phyloP scores from a whole-genome alignment of 257 asterid genomes.

The Solanum ahanhuiri region DNA sequence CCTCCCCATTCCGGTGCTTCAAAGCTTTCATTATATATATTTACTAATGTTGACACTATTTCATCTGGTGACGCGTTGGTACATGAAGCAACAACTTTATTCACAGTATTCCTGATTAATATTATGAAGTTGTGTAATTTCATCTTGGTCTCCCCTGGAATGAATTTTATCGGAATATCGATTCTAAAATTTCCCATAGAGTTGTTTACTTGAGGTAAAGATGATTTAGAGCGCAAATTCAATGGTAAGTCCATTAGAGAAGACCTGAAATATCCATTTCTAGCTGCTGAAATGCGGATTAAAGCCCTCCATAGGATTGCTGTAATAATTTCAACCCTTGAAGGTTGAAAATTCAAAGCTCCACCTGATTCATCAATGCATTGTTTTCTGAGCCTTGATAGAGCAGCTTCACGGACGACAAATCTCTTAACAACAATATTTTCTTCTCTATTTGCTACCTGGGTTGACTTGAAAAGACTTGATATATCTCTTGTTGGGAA shows the following conservation, averaged over 20 bases:
- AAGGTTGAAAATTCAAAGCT: background rate
- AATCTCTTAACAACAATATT: background rate
- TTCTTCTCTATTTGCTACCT: background rate
- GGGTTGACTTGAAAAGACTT: background rate
- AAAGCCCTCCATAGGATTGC: background rate
- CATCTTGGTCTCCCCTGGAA: background rate
- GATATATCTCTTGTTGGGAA: background rate
- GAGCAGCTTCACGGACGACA: background rate
- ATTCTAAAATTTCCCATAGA: background rate
- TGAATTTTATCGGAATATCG: background rate
- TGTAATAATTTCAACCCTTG: background rate
- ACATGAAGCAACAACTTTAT: background rate
- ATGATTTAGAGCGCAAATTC: background rate
- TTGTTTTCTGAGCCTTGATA: background rate
- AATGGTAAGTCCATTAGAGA: background rate
- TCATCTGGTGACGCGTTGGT: background rate
- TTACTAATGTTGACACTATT: background rate
- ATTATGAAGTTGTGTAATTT: background rate
- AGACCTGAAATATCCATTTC: background rate
- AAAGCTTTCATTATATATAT: too few species aligned
- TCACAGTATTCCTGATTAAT: background rate
- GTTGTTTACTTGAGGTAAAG: background rate
- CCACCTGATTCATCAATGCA: background rate
- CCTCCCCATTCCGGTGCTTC: too few species aligned
- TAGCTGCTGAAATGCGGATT: background rate